Percentiles rank a stretch among this genome's conserved stretches.
These are phyloP conservation scores for Picea abies DNA, from an alignment of 83 land plant genomes.

Conservation along the genomic window DNA sequence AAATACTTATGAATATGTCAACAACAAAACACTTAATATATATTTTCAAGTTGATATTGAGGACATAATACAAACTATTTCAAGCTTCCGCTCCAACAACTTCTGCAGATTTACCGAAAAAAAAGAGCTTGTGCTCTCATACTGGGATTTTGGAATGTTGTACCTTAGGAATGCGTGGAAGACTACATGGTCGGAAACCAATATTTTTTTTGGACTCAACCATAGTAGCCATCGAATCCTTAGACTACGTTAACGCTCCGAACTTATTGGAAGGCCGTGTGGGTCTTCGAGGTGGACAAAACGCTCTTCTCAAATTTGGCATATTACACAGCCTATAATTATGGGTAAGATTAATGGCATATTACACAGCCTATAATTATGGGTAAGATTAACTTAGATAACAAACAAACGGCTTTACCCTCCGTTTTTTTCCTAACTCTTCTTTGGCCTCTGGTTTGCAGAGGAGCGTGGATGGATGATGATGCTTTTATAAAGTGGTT, in stretches of 20 bases:
- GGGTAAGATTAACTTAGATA: conserved; percentile 24
- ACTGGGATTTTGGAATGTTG: conserved; percentile 35
- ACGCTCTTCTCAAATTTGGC: conserved; percentile 68
- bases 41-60: too few species aligned
- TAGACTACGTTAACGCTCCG: conserved; percentile 28
- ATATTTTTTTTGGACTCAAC: conserved; percentile 32
- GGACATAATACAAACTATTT: too few species aligned
- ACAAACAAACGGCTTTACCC: too few species aligned
- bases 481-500: conserved; percentile 65
- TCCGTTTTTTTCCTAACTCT: too few species aligned
- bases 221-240: conserved; percentile 41
- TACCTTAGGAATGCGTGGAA: conserved; percentile 42
- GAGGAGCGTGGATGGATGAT: conserved; percentile 58
- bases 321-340: conserved; percentile 39
- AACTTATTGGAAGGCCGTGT: conserved; percentile 46
- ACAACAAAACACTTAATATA: too few species aligned
- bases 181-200: conserved; percentile 33
- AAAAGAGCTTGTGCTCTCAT: too few species aligned
- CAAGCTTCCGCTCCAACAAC: too few species aligned
- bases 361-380: conserved; percentile 27
- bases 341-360: conserved; percentile 45
- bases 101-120: too few species aligned
- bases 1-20: too few species aligned
- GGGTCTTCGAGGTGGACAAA: conserved; percentile 77
- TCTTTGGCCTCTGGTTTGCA: conserved; percentile 14